Base-by-base conservation (phyloP, 768 basidiomycete genomes). In the Calocera cornea region DNA sequence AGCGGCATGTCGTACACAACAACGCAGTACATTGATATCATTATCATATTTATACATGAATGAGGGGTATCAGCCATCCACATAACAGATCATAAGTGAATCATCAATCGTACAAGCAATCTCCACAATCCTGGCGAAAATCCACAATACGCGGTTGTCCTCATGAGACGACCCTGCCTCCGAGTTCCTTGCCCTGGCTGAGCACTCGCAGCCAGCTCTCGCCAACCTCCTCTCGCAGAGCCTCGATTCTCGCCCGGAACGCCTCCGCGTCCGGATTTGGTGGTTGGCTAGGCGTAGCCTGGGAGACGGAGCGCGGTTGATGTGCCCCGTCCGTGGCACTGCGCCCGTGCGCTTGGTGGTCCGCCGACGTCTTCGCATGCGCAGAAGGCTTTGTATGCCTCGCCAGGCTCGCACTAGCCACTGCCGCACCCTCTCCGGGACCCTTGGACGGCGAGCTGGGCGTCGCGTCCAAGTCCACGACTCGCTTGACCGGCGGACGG, bases 121-220 rank as follows among this genome's bases (percentile, higher is more conserved):
- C 11, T 29, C 54, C 24, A n/a, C 14, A 16, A 29, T 8, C 54
- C 27, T 5, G 10, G 31, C 2, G 27, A 60, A 60, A 7, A 8
- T 33, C 31, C 14, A 29, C 54, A 2, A 16, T 27, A 12, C 11
- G 16, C 24, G 14, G 12, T 22, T 27, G 22, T 60, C 54, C 54
- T 60, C 54, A 60, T 27, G 54, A 60, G 22, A 33, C 31, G 16
- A 60, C 44, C 33, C 31, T 66, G 5, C 44, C 60, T 17, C 33
- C 66, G 63, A 68, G 44, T 27, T 64, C 69, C 64, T 71, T 70
- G 1, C 85, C 85, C 78, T 89, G 87, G 68, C 84, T 89, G 72
- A 89, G 86, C 36, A 93, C 90, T 75, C 88, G 89, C 73, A 95
- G 73, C 91, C 90, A 95, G 11, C 86, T 86, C 27, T 94, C 92